Percentiles rank a stretch among this genome's conserved stretches.
Conservation (phyloP, 176 grass and related monocot genomes). For the Canna indica region DNA sequence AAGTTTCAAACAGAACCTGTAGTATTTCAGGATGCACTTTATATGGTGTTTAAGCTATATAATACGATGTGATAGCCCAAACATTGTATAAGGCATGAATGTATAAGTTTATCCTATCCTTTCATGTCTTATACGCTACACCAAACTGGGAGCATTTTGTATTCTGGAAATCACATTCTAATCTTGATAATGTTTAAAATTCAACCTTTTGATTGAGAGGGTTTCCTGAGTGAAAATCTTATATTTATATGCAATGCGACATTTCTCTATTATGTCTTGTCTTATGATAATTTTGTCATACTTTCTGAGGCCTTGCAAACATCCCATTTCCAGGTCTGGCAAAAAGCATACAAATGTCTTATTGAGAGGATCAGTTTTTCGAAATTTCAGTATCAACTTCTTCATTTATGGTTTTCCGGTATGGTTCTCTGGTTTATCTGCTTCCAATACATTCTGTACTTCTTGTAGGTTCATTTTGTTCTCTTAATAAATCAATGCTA, state of each 20-base stretch:
- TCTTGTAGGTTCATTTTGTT: not conserved
- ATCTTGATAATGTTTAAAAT: not conserved
- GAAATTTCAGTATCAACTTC: constrained; percentile 89
- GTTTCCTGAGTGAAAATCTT: not conserved
- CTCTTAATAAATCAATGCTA: not conserved
- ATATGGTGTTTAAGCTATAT: too few species aligned
- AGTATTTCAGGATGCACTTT: too few species aligned
- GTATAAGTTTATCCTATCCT: too few species aligned
- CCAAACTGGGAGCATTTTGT: too few species aligned
- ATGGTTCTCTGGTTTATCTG: constrained; percentile 17
- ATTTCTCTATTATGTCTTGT: not conserved
- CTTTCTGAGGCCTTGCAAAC: not conserved
- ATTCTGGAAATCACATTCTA: too few species aligned
- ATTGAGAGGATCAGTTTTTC: constrained; percentile 56
- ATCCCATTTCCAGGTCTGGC: constrained; percentile 45
- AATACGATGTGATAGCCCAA: too few species aligned
- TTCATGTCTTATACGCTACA: too few species aligned
- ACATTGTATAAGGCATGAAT: too few species aligned
- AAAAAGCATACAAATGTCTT: constrained; percentile 77
- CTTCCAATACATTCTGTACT: not conserved
- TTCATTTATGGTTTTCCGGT: constrained; percentile 98
- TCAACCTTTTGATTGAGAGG: not conserved
- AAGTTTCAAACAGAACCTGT: too few species aligned
- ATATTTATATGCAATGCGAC: not conserved
- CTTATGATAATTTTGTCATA: not conserved